These are phyloP conservation scores for Xylariaceae sp. DNA, from an alignment of 2,329 filamentous ascomycete species.

Conservation along the genomic window DNA sequence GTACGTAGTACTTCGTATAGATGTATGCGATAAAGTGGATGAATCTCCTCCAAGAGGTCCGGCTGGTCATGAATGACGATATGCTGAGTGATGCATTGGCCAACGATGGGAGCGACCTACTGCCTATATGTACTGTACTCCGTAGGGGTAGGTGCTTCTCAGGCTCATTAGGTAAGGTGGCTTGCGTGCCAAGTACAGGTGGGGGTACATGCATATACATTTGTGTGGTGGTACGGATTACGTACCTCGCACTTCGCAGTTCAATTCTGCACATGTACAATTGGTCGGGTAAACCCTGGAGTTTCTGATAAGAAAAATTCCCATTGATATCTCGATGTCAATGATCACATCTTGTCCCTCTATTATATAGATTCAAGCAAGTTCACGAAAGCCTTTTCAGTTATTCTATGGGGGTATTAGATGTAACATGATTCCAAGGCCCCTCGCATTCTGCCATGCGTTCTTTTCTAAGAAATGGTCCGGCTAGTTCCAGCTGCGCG, in stretches of 20 bases:
- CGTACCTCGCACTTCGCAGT: too few relatives aligned
- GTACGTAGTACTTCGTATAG: too few relatives aligned
- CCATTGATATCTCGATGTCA: not conserved
- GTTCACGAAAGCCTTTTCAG: not conserved
- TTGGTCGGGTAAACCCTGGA: conserved; percentile 3
- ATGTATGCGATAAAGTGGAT: conserved; percentile 7
- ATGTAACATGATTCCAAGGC: conserved; percentile 31
- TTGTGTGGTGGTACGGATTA: conserved; percentile 1
- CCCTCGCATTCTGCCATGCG: conserved; percentile 31
- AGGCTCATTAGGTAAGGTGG: too few relatives aligned
- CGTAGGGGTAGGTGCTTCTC: too few relatives aligned
- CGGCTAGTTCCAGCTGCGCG: conserved; percentile 30
- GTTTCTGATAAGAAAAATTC: conserved; percentile 11
- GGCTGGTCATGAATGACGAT: conserved; percentile 13
- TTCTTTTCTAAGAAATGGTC: conserved; percentile 28
- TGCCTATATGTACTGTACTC: too few relatives aligned
- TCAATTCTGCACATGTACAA: too few relatives aligned
- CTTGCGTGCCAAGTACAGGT: too few relatives aligned
- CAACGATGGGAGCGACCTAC: not conserved
- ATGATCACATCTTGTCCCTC: not conserved
- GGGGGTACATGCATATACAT: too few relatives aligned
- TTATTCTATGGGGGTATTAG: conserved; percentile 2
- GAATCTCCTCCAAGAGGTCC: too few relatives aligned
- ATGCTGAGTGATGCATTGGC: not conserved
- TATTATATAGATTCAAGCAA: not conserved